These are phyloP conservation scores for Xylariaceae sp. DNA, from an alignment of 2,329 filamentous ascomycete species.

Conservation along the genomic window DNA sequence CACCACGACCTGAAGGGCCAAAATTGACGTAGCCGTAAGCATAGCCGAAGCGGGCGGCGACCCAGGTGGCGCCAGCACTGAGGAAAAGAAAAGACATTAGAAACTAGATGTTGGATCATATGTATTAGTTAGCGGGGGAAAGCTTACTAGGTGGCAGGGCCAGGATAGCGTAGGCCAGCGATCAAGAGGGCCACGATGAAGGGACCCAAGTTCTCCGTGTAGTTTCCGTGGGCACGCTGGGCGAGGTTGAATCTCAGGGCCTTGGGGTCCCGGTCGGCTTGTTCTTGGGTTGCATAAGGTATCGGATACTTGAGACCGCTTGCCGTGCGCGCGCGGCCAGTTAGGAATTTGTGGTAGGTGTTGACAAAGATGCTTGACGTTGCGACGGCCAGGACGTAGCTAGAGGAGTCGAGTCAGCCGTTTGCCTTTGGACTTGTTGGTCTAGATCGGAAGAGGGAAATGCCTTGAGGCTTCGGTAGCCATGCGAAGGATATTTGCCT, in stretches of 20 bases:
- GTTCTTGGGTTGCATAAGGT: constrained; percentile 52
- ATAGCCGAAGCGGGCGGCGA: constrained; percentile 50
- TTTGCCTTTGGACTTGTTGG: not conserved
- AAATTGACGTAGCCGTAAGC: constrained; percentile 49
- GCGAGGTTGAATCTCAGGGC: constrained; percentile 59
- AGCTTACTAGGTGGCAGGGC: constrained; percentile 39
- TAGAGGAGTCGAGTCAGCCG: constrained; percentile 28
- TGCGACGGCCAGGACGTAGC: constrained; percentile 59
- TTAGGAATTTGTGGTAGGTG: constrained; percentile 47
- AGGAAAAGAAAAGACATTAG: not conserved
- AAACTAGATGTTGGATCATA: not conserved
- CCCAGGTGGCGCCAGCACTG: constrained; percentile 49
- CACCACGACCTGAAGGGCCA: constrained; percentile 44
- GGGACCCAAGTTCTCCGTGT: constrained; percentile 55
- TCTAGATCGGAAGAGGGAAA: not conserved
- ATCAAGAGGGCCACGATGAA: constrained; percentile 52
- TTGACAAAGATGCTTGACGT: constrained; percentile 56
- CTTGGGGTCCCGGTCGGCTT: constrained; percentile 50
- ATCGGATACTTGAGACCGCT: constrained; percentile 55
- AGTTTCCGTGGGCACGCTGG: constrained; percentile 52
- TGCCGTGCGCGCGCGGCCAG: constrained; percentile 46
- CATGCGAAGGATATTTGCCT: not conserved
- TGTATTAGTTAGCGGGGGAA: not conserved
- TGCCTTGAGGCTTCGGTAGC: not conserved
- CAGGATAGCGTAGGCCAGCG: constrained; percentile 52